phyloP scores from a whole-genome alignment of 768 basidiomycete genomes.

The Serendipita indica region DNA sequence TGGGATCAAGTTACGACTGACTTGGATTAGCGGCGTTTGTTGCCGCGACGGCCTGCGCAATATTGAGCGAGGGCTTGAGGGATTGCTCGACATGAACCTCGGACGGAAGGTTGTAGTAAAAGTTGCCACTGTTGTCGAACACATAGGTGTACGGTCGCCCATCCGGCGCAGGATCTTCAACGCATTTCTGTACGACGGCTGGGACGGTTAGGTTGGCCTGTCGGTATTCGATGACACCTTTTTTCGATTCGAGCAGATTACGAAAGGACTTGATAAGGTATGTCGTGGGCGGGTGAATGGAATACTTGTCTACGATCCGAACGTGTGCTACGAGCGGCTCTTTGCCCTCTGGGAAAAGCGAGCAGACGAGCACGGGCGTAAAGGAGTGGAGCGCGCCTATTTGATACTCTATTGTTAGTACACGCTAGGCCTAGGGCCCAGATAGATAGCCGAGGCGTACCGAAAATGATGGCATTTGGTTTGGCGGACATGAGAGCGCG shows the following conservation, averaged over 20 bases:
- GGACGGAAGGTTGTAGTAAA: background rate
- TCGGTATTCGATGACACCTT: background rate
- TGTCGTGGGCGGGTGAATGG: background rate
- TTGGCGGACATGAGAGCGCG: conserved; percentile 37
- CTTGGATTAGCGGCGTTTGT: too few species aligned
- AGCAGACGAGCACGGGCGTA: too few species aligned
- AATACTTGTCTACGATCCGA: background rate
- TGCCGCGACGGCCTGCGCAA: background rate
- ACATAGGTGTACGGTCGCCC: background rate
- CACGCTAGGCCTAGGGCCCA: conserved; percentile 9
- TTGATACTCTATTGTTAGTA: conserved; percentile 13
- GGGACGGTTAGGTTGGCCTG: background rate
- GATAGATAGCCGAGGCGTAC: too few species aligned
- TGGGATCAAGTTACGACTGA: too few species aligned
- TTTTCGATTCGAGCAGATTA: background rate
- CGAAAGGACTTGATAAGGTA: background rate
- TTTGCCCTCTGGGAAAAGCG: too few species aligned
- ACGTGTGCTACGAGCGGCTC: background rate
- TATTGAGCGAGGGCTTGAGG: background rate
- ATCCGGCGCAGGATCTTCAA: background rate
- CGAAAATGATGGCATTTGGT: conserved; percentile 63
- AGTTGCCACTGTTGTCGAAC: background rate
- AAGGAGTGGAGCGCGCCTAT: too few species aligned
- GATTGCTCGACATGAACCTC: background rate
- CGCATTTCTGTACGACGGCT: background rate